Evolutionary conservation across 148 eudicot species (phyloP), one percentile per base, ranked within the genome.

Genomic region (Drosera capensis): DNA sequence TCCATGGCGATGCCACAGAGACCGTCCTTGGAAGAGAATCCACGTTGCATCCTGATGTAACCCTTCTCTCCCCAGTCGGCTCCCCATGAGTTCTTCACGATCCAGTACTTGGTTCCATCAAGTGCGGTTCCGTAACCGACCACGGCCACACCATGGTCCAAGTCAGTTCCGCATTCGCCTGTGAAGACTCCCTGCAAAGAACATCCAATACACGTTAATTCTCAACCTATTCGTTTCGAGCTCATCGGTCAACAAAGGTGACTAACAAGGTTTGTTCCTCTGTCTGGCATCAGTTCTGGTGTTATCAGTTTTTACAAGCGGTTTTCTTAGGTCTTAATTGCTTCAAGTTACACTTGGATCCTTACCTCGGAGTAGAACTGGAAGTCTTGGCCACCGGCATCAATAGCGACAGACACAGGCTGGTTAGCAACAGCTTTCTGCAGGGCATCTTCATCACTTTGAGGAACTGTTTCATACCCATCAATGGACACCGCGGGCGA

Each of bases 31-130:
- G 50, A 65, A 0, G 57, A 20, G 1, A 65, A 49, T 14, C 68
- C 79, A 5, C 93, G 66, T 42, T 67, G 25, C 68, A 82, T 69
- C 56, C 93, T 74, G 2, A 78, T 71, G 64, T 78, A 82, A 21
- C 93, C 93, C 49, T 71, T 71, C 50, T 83, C 94, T 9, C 94
- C 94, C 94, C 94, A 83, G 50, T 68, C 77, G 8, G 62, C 52
- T 4, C 94, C 94, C 94, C 94, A 83, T 1, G 94, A 83, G 66
- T 83, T 83, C 61, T 54, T 79, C 34, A 83, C 94, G 8, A 67
- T 73, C 94, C 94, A 83, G 24, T 83, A 83, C 57, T 83, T 79
- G 23, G 84, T 79, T 19, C 94, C 94, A n/a, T 83, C 88, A 1
- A 40, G 46, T 20, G 94, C 69, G 1, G 70, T 29, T 14, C 94